A percentile compares a stretch with the other conserved stretches of the same genome.
Evolutionary conservation across 2,329 filamentous ascomycete species (phyloP).

Genomic region (Claviceps pusilla): DNA sequence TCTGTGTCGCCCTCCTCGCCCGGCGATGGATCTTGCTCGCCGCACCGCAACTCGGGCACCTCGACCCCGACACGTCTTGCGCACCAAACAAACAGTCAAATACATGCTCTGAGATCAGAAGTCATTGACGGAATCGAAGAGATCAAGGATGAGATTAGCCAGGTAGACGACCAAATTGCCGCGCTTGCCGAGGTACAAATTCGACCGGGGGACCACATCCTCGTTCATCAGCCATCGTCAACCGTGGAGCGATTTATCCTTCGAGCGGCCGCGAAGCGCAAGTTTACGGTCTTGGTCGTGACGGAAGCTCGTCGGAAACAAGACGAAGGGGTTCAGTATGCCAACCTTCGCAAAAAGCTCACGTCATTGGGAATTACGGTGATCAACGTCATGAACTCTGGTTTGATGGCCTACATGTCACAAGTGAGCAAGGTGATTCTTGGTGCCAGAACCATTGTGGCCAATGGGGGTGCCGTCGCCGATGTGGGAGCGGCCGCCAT

Average conservation of each 20-base stretch:
- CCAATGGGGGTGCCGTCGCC: constrained; percentile 74
- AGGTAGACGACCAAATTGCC: constrained; percentile 87
- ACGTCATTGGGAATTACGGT: constrained; percentile 64
- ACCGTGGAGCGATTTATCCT: constrained; percentile 84
- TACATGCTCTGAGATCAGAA: constrained; percentile 69
- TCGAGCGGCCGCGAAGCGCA: constrained; percentile 73
- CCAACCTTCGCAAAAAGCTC: constrained; percentile 60
- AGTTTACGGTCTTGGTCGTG: constrained; percentile 79
- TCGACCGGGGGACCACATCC: constrained; percentile 79
- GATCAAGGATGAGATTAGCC: constrained; percentile 85
- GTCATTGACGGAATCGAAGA: constrained; percentile 89
- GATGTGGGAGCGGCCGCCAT: constrained; percentile 73
- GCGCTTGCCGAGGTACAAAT: constrained; percentile 81
- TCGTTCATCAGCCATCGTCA: constrained; percentile 72
- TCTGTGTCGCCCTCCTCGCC: constrained; percentile 49
- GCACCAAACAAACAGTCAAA: constrained; percentile 28
- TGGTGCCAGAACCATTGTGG: constrained; percentile 71
- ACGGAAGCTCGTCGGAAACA: constrained; percentile 38
- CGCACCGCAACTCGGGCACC: constrained; percentile 31
- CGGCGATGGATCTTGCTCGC: constrained; percentile 23
- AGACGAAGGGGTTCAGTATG: constrained; percentile 26
- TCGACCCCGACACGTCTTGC: constrained; percentile 31
- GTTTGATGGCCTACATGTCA: constrained; percentile 86
- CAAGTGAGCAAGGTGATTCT: constrained; percentile 91
- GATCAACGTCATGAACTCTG: constrained; percentile 69